Percentiles rank a stretch among this genome's conserved stretches.
phyloP scores from a whole-genome alignment of 306 rosid genomes.

The Prinsepia uniflora region DNA sequence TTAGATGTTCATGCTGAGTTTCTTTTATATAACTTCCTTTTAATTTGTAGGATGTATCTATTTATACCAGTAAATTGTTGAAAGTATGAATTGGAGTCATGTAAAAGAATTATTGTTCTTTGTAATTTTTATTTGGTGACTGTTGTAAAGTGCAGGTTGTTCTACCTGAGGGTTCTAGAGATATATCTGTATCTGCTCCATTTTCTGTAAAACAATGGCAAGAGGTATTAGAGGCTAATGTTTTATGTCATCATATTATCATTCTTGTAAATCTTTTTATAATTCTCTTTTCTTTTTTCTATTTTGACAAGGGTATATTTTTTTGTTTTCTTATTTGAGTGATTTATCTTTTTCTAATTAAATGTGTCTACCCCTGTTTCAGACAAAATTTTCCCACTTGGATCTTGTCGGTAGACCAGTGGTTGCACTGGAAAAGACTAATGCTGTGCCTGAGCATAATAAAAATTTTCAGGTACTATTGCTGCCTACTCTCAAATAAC shows the following conservation, averaged over 20 bases:
- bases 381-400: slow-evolving; percentile 94
- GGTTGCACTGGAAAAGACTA: slow-evolving; percentile 73
- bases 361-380: slow-evolving; percentile 30
- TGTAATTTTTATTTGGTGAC: slow-evolving; percentile 16
- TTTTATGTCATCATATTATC: slow-evolving; percentile 10
- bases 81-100: slow-evolving; percentile 23
- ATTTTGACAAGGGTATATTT: background rate
- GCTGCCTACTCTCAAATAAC: slow-evolving; percentile 11
- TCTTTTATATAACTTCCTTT: background rate
- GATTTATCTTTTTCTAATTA: background rate
- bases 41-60: background rate
- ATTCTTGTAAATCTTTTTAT: slow-evolving; percentile 16
- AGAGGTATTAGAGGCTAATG: slow-evolving; percentile 56
- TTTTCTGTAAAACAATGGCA: slow-evolving; percentile 64
- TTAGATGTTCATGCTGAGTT: background rate
- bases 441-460: slow-evolving; percentile 93
- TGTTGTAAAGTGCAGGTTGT: slow-evolving; percentile 68
- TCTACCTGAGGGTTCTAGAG: slow-evolving; percentile 90
- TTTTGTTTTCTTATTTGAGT: background rate
- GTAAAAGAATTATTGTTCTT: background rate
- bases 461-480: slow-evolving; percentile 74
- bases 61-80: slow-evolving; percentile 3
- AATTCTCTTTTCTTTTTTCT: slow-evolving; percentile 3
- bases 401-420: slow-evolving; percentile 95
- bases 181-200: slow-evolving; percentile 66